Evolutionary conservation across 208 protist species (phyloP), one percentile per base, ranked within the genome.

Genomic region (Acanthamoeba royreba): DNA sequence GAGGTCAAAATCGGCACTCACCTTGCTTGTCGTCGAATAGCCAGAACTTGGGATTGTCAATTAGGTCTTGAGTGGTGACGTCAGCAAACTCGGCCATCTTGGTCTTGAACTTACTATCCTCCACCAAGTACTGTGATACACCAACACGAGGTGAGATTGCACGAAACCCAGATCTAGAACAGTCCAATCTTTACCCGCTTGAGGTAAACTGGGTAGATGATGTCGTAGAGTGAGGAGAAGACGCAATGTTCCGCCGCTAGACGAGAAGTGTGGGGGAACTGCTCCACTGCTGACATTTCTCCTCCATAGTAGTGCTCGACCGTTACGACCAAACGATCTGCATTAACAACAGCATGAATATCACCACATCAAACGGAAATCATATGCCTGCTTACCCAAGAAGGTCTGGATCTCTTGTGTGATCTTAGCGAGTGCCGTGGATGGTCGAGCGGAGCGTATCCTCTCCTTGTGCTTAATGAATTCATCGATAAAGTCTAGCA

Each of bases 11-110:
- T n/a, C n/a, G n/a, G n/a, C n/a, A n/a, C n/a, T n/a, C n/a, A 79
- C 69, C 38, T 31, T 83, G 46, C 25, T 83, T 83, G 72, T 83
- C 72, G n/a, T 83, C 72, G 72, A 83, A 45, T 2, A 83, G 72
- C 72, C 72, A 83, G 5, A 83, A 83, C n/a, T 83, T 83, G 72
- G 72, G 72, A 45, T 83, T 83, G 25, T 83, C 72, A 45, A 83
- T 83, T 22, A 83, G 72, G 17, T 83, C 72, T 22, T 38, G 25
- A 2, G 72, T 83, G 15, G 72, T 53, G 72, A 83, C 52, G 25
- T 83, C 72, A 4, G 72, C 72, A 42, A 83, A 83, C 72, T 83
- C 72, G 7, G 15, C 72, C 72, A 83, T 83, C 72, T 83, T 83
- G 2, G 28, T 38, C 72, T 35, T 47, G 72, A 83, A 83, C 15